Conservation (phyloP, 2,329 filamentous ascomycete genomes). For the Colletotrichum aenigma region DNA sequence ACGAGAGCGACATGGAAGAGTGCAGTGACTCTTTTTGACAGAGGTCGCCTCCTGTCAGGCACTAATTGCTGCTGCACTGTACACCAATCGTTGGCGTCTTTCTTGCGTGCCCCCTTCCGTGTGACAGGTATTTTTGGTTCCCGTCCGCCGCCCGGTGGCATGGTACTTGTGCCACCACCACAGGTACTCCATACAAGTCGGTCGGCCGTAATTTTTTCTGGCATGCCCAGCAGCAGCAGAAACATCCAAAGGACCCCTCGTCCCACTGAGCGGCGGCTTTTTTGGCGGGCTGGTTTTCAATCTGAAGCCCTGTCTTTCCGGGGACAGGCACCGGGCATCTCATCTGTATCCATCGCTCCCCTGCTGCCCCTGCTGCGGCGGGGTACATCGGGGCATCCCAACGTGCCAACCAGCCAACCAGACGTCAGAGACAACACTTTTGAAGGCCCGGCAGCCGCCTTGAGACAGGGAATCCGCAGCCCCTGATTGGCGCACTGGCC, state of each 20-base stretch:
- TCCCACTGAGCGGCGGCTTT: neutral
- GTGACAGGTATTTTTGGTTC: conserved; percentile 18
- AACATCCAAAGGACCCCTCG: conserved; percentile 3
- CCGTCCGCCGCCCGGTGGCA: neutral
- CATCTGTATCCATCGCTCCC: neutral
- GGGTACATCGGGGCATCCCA: conserved; percentile 3
- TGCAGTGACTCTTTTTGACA: neutral
- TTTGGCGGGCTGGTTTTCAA: neutral
- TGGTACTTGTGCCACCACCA: neutral
- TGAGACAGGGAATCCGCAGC: neutral
- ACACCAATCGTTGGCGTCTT: conserved; percentile 9
- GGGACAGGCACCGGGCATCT: neutral
- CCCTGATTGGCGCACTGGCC: conserved; percentile 12
- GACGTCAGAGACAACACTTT: neutral
- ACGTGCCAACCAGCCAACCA: neutral
- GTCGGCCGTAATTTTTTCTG: neutral
- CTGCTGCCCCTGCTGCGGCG: neutral
- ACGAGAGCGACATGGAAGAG: neutral
- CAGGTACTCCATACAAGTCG: neutral
- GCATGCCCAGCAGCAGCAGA: neutral
- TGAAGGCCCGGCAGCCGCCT: neutral
- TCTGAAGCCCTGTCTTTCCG: neutral
- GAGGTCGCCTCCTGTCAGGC: neutral
- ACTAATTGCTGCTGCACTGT: neutral
- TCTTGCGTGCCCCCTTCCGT: neutral